Percentiles rank a stretch among this genome's conserved stretches.
These are phyloP conservation scores for Rubia balearica DNA, from an alignment of 305 asterid species.

Conservation along the genomic window DNA sequence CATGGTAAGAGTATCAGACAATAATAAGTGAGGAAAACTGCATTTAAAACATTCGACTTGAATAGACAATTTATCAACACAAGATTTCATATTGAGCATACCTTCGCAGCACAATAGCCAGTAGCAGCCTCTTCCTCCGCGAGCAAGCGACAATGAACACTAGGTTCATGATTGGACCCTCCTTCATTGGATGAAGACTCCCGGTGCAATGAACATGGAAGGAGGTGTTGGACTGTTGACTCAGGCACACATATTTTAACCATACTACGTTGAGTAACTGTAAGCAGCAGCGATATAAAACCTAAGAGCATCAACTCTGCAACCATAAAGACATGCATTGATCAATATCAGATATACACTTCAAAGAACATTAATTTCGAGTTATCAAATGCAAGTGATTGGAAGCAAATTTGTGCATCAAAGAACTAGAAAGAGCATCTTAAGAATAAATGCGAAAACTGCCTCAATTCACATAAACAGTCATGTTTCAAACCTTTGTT, in stretches of 20 bases:
- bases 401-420: not conserved
- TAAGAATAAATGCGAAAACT: too few species aligned
- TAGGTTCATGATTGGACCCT: conserved; percentile 26
- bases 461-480: not conserved
- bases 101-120: conserved; percentile 68
- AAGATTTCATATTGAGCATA: conserved; percentile 11
- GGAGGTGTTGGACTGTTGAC: conserved; percentile 40
- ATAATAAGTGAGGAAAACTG: not conserved
- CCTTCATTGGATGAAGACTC: conserved; percentile 26
- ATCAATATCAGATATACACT: not conserved
- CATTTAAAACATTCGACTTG: not conserved
- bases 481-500: not conserved
- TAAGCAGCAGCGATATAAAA: conserved; percentile 79
- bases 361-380: not conserved
- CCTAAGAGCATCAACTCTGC: conserved; percentile 96
- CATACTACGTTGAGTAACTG: conserved; percentile 66
- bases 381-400: not conserved
- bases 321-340: conserved; percentile 9
- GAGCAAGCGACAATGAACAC: conserved; percentile 51
- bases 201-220: conserved; percentile 50
- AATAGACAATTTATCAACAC: not conserved
- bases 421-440: not conserved
- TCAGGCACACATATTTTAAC: conserved; percentile 56
- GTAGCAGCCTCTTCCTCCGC: conserved; percentile 34
- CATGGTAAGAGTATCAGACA: not conserved